Evolutionary conservation across 345 rosid genomes (phyloP).

Genomic region (Citrus unshiu): DNA sequence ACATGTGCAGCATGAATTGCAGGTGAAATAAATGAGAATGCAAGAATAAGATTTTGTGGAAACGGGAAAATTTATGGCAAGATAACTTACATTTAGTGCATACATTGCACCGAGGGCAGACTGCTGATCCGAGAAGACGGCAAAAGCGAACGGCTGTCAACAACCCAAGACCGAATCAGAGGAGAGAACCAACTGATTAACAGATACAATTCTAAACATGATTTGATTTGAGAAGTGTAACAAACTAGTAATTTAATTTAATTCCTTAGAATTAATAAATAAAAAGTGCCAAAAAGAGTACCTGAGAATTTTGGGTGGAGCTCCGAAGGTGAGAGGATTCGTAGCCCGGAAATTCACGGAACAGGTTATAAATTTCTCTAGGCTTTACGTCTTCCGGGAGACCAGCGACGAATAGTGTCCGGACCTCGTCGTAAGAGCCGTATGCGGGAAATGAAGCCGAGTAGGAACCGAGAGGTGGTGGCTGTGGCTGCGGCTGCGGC

Average conservation of each 20-base stretch:
- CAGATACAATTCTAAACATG: neutral
- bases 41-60: no score
- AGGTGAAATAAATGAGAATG: neutral
- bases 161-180: conserved; percentile 16
- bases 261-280: neutral
- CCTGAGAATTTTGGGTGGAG: conserved; percentile 52
- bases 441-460: conserved; percentile 23
- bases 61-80: neutral
- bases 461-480: conserved; percentile 36
- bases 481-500: conserved; percentile 23
- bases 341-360: conserved; percentile 85
- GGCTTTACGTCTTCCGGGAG: conserved; percentile 85
- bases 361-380: conserved; percentile 83
- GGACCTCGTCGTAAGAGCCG: conserved; percentile 46
- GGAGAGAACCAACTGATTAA: neutral
- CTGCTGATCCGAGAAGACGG: conserved; percentile 68
- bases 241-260: neutral
- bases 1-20: neutral
- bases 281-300: neutral
- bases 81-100: conserved; percentile 66
- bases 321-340: conserved; percentile 79
- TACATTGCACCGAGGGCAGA: conserved; percentile 76
- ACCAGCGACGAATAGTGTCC: conserved; percentile 89
- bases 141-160: conserved; percentile 81
- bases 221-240: neutral